phyloP scores from a whole-genome alignment of 208 protist species.

The Leishmania tarentolae region DNA sequence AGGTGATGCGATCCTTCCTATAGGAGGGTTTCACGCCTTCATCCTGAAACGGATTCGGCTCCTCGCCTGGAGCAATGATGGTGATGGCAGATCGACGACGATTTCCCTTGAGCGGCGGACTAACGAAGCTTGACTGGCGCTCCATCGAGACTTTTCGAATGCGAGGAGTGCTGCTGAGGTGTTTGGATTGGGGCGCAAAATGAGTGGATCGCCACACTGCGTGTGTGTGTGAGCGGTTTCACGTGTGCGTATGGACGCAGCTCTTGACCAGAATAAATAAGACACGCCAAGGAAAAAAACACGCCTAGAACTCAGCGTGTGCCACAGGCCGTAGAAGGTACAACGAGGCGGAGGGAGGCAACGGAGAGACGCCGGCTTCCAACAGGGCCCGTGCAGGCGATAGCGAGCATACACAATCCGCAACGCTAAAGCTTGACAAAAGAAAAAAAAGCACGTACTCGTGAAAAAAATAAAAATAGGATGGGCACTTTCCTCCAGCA shows the following conservation, averaged over 20 bases:
- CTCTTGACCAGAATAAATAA: neutral
- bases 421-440: too few species aligned
- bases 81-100: constrained; percentile 26
- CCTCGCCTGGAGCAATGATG: constrained; percentile 24
- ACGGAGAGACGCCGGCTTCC: neutral
- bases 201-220: neutral
- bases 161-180: neutral
- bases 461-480: too few species aligned
- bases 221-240: neutral
- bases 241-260: neutral
- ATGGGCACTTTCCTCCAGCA: too few species aligned
- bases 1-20: constrained; percentile 8
- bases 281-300: neutral
- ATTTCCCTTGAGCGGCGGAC: neutral
- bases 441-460: too few species aligned
- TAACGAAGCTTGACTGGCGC: neutral
- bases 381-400: neutral
- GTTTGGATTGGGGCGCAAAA: neutral
- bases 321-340: neutral
- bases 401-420: too few species aligned
- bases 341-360: neutral
- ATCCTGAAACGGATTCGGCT: constrained; percentile 6
- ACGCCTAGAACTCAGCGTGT: neutral
- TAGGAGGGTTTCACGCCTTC: neutral
- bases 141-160: constrained; percentile 11